Evolutionary conservation across 1,284 basidiomycete genomes (phyloP).

Genomic region (Xerocomus subilludens): DNA sequence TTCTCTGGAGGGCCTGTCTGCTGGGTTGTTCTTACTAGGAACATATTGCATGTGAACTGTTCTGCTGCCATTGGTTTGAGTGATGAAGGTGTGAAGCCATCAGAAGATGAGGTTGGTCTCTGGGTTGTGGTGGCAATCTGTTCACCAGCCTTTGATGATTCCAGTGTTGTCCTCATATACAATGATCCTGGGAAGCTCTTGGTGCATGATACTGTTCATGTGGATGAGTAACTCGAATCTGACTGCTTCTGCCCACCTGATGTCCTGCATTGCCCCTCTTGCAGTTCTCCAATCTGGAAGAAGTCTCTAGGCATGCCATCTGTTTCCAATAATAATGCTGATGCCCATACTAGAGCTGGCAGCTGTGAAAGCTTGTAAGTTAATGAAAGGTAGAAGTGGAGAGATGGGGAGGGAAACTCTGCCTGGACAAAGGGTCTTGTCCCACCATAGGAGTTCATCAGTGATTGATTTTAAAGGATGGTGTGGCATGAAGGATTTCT

Average conservation of each 20-base stretch:
- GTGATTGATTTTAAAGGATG: neutral
- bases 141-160: slow-evolving; percentile 59
- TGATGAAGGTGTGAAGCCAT: slow-evolving; percentile 33
- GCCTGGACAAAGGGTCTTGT: no score
- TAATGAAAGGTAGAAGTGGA: neutral
- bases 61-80: neutral
- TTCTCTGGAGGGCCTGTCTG: slow-evolving; percentile 39
- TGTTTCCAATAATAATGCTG: neutral
- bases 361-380: slow-evolving; percentile 27
- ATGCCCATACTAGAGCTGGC: slow-evolving; percentile 36
- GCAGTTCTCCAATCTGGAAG: neutral
- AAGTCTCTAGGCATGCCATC: slow-evolving; percentile 27
- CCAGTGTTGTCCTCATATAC: slow-evolving; percentile 56
- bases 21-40: slow-evolving; percentile 40
- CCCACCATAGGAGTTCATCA: neutral
- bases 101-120: slow-evolving; percentile 39
- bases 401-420: neutral
- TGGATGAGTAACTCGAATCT: slow-evolving; percentile 48
- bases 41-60: slow-evolving; percentile 51
- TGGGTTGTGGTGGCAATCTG: slow-evolving; percentile 50
- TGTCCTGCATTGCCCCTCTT: slow-evolving; percentile 11
- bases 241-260: slow-evolving; percentile 36
- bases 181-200: neutral
- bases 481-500: slow-evolving; percentile 18
- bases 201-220: neutral